A percentile compares a stretch with the other conserved stretches of the same genome.
phyloP scores from a whole-genome alignment of 169 alveolate species.

The Nephromyces sp. region DNA sequence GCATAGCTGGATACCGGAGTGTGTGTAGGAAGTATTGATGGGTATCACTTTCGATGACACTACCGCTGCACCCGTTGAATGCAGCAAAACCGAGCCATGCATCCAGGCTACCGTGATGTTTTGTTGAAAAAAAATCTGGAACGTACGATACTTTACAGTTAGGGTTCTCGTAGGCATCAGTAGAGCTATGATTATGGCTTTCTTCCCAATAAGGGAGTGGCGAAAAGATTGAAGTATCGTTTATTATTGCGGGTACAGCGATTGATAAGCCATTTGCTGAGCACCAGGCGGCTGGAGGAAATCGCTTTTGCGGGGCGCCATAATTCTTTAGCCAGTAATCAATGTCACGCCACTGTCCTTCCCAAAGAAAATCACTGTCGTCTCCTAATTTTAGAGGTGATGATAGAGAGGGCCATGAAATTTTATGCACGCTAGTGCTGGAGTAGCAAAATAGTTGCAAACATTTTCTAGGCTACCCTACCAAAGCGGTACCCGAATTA shows the following conservation, averaged over 20 bases:
- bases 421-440: no score
- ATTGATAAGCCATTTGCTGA: neutral
- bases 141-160: neutral
- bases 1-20: neutral
- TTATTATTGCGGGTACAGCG: neutral
- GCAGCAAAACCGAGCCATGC: neutral
- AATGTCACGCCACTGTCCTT: no score
- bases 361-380: no score
- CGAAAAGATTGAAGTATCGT: neutral
- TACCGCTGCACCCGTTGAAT: neutral
- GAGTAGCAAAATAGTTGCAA: no score
- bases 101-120: neutral
- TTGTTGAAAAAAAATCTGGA: neutral
- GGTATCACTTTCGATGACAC: neutral
- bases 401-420: no score
- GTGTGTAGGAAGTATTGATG: neutral
- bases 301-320: no score
- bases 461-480: no score
- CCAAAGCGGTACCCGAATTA: no score
- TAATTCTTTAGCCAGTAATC: no score
- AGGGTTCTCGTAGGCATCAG: neutral
- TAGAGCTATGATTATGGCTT: neutral
- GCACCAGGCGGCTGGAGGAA: neutral
- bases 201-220: neutral
- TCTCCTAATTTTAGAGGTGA: no score